A percentile compares a stretch with the other conserved stretches of the same genome.
Evolutionary conservation across 257 asterid genomes (phyloP).

Genomic region (Nicotiana obtusifolia): DNA sequence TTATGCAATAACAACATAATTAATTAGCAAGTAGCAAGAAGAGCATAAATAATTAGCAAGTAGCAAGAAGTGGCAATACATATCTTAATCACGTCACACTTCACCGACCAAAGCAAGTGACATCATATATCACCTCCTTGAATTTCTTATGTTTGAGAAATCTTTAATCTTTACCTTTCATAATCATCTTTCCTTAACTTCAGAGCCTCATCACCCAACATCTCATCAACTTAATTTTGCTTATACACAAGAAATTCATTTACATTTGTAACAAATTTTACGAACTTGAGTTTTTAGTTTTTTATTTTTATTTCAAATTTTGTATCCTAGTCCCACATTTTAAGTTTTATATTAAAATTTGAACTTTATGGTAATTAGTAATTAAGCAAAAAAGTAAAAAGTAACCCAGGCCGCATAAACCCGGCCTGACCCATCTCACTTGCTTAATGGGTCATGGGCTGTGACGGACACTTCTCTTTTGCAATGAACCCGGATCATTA

Average conservation of each 20-base stretch:
- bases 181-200: not conserved
- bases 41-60: too few relatives aligned
- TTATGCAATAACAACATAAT: not conserved
- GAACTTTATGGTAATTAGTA: not conserved
- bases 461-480: not conserved
- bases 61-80: not conserved
- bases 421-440: not conserved
- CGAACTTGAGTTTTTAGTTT: not conserved
- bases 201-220: not conserved
- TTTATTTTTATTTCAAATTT: not conserved
- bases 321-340: not conserved
- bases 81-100: not conserved
- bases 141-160: not conserved
- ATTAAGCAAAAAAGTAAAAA: not conserved
- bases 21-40: too few relatives aligned
- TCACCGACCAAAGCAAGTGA: not conserved
- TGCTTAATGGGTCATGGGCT: not conserved
- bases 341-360: not conserved
- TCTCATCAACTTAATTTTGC: not conserved
- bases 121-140: not conserved
- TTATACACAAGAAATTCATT: not conserved
- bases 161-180: not conserved
- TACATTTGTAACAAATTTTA: not conserved
- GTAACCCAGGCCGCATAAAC: not conserved
- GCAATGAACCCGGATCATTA: too few relatives aligned